phyloP scores from a whole-genome alignment of 2,329 filamentous ascomycete genomes.

The Tolypocladium tropicale region DNA sequence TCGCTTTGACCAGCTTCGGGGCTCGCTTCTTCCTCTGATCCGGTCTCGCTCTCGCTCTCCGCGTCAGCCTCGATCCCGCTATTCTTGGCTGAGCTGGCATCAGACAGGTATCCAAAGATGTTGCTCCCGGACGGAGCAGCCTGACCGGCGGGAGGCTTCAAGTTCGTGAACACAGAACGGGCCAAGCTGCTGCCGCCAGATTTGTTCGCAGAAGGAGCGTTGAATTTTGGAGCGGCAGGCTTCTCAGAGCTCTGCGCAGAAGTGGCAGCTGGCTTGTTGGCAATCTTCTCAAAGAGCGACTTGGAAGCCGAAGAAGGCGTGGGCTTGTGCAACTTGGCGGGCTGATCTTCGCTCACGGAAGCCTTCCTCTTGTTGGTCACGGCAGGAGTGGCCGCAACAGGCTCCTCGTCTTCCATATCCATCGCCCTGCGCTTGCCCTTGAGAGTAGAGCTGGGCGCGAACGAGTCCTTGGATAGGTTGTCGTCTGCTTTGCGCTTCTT shows the following conservation, averaged over 20 bases:
- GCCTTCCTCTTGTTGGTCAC: constrained; percentile 41
- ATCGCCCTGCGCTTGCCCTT: constrained; percentile 40
- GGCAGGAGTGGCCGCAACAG: constrained; percentile 14
- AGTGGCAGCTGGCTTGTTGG: constrained; percentile 33
- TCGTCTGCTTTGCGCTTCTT: constrained; percentile 51
- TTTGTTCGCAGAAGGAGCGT: constrained; percentile 23
- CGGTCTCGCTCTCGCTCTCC: constrained; percentile 35
- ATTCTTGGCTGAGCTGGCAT: constrained; percentile 43
- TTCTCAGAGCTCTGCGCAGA: constrained; percentile 15
- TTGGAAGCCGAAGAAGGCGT: constrained; percentile 40
- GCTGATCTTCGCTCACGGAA: constrained; percentile 34
- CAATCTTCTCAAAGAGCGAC: constrained; percentile 46
- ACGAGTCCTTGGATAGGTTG: constrained; percentile 29
- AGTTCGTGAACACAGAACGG: constrained; percentile 31
- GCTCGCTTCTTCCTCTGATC: constrained; percentile 31
- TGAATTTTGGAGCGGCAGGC: constrained; percentile 18
- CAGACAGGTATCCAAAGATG: constrained; percentile 51
- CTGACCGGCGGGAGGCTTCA: constrained; percentile 21
- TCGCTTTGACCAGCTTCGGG: constrained; percentile 33
- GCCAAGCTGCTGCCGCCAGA: constrained; percentile 25
- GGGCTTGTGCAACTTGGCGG: constrained; percentile 39
- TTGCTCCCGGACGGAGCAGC: constrained; percentile 26
- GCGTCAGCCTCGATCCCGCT: constrained; percentile 39
- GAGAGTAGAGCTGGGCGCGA: constrained; percentile 23
- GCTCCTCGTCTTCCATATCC: constrained; percentile 27